phyloP scores from a whole-genome alignment of 441 rosid genomes.

The Populus hybrid region DNA sequence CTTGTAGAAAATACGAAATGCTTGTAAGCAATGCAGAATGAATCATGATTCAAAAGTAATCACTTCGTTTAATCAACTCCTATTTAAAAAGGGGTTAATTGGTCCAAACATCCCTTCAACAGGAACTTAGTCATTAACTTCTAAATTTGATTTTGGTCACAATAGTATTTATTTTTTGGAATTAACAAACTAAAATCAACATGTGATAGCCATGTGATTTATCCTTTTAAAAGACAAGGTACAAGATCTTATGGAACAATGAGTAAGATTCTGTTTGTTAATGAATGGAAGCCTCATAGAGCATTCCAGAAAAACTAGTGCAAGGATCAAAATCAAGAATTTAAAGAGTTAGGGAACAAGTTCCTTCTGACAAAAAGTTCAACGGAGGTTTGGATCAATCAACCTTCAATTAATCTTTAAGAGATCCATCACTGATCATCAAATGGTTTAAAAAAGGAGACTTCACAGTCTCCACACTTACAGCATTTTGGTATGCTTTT shows the following conservation, averaged over 20 bases:
- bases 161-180: neutral
- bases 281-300: too few species aligned
- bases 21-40: neutral
- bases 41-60: neutral
- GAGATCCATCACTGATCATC: neutral
- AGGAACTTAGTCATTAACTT: neutral
- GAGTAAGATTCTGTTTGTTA: too few species aligned
- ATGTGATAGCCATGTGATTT: neutral
- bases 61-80: neutral
- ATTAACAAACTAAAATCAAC: neutral
- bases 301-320: too few species aligned
- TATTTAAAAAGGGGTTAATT: neutral
- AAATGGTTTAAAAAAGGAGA: neutral
- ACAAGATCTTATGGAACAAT: neutral
- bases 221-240: neutral
- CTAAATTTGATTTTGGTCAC: neutral
- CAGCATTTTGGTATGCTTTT: slow-evolving; percentile 80
- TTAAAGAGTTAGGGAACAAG: too few species aligned
- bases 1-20: neutral
- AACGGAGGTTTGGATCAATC: neutral
- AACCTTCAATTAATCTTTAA: neutral
- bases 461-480: slow-evolving; percentile 28
- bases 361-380: neutral
- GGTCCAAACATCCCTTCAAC: neutral
- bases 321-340: too few species aligned